phyloP scores from a whole-genome alignment of 345 rosid species.

The Pistacia integerrima region DNA sequence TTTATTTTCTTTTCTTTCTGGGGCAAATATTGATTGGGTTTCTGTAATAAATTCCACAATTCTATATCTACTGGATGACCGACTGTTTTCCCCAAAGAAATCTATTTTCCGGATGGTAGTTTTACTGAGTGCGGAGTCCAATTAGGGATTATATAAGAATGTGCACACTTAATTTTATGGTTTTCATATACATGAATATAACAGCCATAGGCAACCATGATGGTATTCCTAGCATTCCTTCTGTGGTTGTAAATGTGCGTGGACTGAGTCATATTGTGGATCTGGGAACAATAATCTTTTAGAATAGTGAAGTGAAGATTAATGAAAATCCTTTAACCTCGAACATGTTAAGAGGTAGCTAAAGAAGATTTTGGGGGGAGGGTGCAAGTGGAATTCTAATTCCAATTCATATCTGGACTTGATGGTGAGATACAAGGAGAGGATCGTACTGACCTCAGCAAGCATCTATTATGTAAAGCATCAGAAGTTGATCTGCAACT shows the following conservation, averaged over 20 bases:
- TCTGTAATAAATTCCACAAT: not conserved
- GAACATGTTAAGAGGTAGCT: not conserved
- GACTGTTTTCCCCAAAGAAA: not conserved
- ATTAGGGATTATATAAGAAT: not conserved
- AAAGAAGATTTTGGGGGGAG: not conserved
- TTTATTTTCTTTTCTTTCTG: not conserved
- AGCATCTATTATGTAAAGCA: not conserved
- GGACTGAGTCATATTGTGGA: not conserved
- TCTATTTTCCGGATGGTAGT: not conserved
- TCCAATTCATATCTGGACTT: not conserved
- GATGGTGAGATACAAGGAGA: not conserved
- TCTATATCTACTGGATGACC: not conserved
- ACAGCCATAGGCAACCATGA: not conserved
- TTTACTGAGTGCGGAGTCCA: not conserved
- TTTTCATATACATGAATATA: not conserved
- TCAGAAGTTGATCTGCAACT: not conserved
- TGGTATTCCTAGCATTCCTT: not conserved
- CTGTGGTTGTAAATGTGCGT: not conserved
- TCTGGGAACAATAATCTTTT: not conserved
- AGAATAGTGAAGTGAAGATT: not conserved
- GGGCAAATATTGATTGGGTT: not conserved
- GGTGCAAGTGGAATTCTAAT: not conserved
- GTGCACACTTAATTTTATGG: not conserved
- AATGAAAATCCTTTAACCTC: constrained; percentile 1
- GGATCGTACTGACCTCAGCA: not conserved